Evolutionary conservation across 768 basidiomycete genomes (phyloP).

Genomic region (Tricholoma matsutake): DNA sequence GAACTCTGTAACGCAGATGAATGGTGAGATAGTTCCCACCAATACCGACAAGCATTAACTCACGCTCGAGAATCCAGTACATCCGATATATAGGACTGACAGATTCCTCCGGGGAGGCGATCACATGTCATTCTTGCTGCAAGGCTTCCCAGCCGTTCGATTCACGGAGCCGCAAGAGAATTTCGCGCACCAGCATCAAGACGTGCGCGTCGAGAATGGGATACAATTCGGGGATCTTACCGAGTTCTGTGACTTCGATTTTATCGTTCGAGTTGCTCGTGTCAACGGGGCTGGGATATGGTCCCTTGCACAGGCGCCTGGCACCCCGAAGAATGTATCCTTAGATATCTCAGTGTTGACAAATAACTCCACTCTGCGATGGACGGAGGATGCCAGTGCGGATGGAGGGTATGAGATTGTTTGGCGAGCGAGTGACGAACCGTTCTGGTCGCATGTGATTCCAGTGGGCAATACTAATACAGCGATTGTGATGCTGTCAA

Average conservation of each 20-base stretch:
- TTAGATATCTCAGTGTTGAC: conserved; percentile 46
- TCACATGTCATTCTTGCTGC: conserved; percentile 46
- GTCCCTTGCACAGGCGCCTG: conserved; percentile 51
- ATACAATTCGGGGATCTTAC: conserved; percentile 54
- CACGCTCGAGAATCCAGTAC: conserved; percentile 31
- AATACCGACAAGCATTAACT: conserved; percentile 10
- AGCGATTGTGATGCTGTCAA: conserved; percentile 42
- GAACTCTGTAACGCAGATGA: conserved; percentile 47
- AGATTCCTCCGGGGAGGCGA: conserved; percentile 57
- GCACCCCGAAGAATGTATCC: conserved; percentile 46
- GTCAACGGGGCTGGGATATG: conserved; percentile 53
- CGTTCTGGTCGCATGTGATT: conserved; percentile 48
- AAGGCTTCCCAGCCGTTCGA: conserved; percentile 51
- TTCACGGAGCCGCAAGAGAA: conserved; percentile 58
- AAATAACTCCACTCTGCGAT: conserved; percentile 52
- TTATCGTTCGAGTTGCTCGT: conserved; percentile 44
- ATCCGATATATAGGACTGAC: conserved; percentile 49
- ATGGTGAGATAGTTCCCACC: conserved; percentile 27
- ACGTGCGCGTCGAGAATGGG: conserved; percentile 47
- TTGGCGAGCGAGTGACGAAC: conserved; percentile 46
- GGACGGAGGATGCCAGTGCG: conserved; percentile 37
- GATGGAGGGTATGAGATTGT: conserved; percentile 50
- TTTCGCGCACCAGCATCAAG: conserved; percentile 57
- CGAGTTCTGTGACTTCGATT: conserved; percentile 55
- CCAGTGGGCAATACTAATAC: conserved; percentile 42